Base-by-base conservation (phyloP, 371 early-diverging fungal genomes). In the Mortierella sp. region DNA sequence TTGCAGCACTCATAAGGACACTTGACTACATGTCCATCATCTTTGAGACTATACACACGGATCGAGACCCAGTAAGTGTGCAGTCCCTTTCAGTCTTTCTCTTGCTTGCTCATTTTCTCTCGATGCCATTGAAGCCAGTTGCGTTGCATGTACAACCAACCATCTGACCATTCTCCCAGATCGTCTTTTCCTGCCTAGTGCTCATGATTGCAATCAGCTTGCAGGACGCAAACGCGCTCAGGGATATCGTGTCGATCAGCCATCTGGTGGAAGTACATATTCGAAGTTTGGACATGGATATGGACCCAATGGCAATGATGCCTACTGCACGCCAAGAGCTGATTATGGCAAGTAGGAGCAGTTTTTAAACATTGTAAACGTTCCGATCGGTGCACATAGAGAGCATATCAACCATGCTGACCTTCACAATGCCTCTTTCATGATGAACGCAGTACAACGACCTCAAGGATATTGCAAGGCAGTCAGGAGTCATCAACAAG, bases 171-270 rank as follows among this genome's bases (percentile, higher is more conserved):
- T 47, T 10, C 9, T 9, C 9, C 34, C 43, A 80, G 82, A 66
- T 83, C 58, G 76, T 76, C 11, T 50, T 69, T 31, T 78, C 79
- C 0, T 81, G 71, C 44, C 45, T 79, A 48, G 69, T 52, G 11
- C 73, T 83, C 11, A 73, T 83, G 65, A 69, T 83, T 34, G 79
- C 71, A n/a, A 61, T 78, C 29, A 43, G 64, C 19, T n/a, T 83
- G 10, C 75, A 63, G 43, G 68, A 74, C 40, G 6, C 34, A 11
- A 7, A 37, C 2, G 40, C 48, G 7, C 55, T 3, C 37, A 58
- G 8, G 26, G 73, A 76, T 4, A 9, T 66, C 14, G n/a, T 70
- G 24, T 39, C 70, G 1, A 68, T 78, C 50, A 40, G 58, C 14
- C 26, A 43, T 6, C n/a, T 83, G n/a, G 13, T 82, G 7, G 43